Percentiles rank a stretch among this genome's conserved stretches.
Conservation (phyloP, 352 stramenopile species). For the Globisporangium heterothallicum region DNA sequence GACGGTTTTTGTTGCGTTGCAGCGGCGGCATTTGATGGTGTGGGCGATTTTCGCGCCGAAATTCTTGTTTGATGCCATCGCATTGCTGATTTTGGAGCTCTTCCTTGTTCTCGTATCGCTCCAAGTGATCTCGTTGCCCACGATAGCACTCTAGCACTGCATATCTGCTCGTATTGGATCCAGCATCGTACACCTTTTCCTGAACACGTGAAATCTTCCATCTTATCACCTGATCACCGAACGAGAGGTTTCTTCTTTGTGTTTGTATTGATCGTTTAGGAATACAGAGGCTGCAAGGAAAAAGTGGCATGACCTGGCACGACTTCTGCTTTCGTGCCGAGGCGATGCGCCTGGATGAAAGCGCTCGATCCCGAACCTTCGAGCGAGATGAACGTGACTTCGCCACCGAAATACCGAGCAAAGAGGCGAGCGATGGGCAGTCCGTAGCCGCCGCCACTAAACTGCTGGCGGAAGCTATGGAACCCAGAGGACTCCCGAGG, state of each 20-base stretch:
- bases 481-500: constrained; percentile 54
- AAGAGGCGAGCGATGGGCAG: constrained; percentile 92
- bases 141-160: not conserved
- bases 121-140: not conserved
- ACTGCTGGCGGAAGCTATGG: constrained; percentile 80
- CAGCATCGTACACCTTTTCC: no score
- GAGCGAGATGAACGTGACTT: constrained; percentile 98
- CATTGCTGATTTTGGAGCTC: constrained; percentile 47
- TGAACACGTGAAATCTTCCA: no score
- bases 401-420: constrained; percentile 97
- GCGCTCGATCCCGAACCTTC: constrained; percentile 96
- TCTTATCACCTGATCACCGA: no score
- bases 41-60: constrained; percentile 92
- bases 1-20: constrained; percentile 77
- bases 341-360: constrained; percentile 77
- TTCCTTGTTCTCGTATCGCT: constrained; percentile 35
- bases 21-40: constrained; percentile 89
- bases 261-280: no score
- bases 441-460: constrained; percentile 94
- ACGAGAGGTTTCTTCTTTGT: no score
- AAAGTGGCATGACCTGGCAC: constrained; percentile 52
- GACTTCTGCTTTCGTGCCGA: constrained; percentile 71
- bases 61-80: constrained; percentile 81
- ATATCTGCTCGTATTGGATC: constrained; percentile 6
- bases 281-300: constrained; percentile 15